A percentile compares a stretch with the other conserved stretches of the same genome.
Evolutionary conservation across 1,284 basidiomycete genomes (phyloP).

Genomic region (Ganoderma resinaceum): DNA sequence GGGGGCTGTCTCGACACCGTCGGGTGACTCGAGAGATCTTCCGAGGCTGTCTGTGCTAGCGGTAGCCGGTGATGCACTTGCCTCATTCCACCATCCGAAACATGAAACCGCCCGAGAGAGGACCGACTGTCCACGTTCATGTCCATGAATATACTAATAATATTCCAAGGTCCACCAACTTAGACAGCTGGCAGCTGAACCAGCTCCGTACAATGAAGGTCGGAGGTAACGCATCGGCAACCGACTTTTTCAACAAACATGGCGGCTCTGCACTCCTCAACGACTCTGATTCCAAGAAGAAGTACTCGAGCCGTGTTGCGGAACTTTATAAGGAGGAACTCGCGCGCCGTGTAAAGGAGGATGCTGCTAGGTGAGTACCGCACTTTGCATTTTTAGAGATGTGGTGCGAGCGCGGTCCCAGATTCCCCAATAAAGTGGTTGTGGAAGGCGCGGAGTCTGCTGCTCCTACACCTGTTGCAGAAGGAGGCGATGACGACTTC

Average conservation of each 20-base stretch:
- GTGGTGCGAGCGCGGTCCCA: slow-evolving; percentile 37
- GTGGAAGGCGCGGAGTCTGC: slow-evolving; percentile 76
- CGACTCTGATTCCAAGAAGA: slow-evolving; percentile 86
- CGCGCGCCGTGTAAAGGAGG: slow-evolving; percentile 82
- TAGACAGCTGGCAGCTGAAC: slow-evolving; percentile 92
- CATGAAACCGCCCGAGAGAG: too few relatives aligned
- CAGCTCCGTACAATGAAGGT: slow-evolving; percentile 98
- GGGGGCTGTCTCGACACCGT: too few relatives aligned
- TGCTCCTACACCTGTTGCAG: slow-evolving; percentile 42
- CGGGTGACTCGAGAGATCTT: too few relatives aligned
- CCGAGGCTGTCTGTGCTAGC: too few relatives aligned
- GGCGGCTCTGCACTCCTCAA: slow-evolving; percentile 77
- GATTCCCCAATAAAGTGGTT: slow-evolving; percentile 78
- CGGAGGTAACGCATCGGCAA: slow-evolving; percentile 90
- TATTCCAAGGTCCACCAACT: slow-evolving; percentile 85
- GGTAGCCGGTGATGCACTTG: too few relatives aligned
- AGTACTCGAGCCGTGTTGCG: slow-evolving; percentile 87
- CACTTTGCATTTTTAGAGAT: not conserved
- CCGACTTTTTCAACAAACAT: slow-evolving; percentile 91
- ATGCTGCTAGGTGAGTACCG: slow-evolving; percentile 66
- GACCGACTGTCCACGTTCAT: too few relatives aligned
- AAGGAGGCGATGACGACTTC: slow-evolving; percentile 83
- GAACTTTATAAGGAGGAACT: slow-evolving; percentile 95
- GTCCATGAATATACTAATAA: not conserved
- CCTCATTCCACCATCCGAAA: too few relatives aligned